Conservation (phyloP, 768 basidiomycete species). For the Kwoniella shandongensis region DNA sequence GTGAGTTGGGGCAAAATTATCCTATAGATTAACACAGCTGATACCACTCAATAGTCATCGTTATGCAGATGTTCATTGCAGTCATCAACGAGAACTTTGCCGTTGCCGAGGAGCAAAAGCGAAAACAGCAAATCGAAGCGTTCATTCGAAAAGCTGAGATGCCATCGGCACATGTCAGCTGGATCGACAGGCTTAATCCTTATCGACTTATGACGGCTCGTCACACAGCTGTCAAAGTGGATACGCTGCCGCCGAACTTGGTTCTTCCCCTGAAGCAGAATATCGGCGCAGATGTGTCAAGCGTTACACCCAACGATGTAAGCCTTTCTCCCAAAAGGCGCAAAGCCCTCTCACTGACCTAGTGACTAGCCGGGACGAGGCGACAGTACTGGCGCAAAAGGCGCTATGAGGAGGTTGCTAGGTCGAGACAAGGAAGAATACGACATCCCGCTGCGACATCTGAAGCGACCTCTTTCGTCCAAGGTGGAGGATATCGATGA, state of each 20-base stretch:
- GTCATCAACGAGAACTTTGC: constrained; percentile 95
- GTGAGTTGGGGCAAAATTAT: constrained; percentile 58
- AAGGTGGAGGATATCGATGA: constrained; percentile 22
- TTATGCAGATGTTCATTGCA: constrained; percentile 94
- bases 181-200: constrained; percentile 77
- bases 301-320: constrained; percentile 18
- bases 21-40: background rate
- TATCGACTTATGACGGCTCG: constrained; percentile 78
- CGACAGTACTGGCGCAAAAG: constrained; percentile 20
- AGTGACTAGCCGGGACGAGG: constrained; percentile 7
- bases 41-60: constrained; percentile 64
- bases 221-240: constrained; percentile 70
- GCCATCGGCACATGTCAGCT: constrained; percentile 57
- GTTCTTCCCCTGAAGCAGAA: constrained; percentile 78
- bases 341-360: background rate
- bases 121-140: constrained; percentile 71
- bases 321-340: too few relatives aligned
- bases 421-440: constrained; percentile 28
- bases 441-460: constrained; percentile 16
- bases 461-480: constrained; percentile 11
- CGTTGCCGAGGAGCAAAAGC: constrained; percentile 87
- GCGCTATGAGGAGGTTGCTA: constrained; percentile 36
- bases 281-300: constrained; percentile 54
- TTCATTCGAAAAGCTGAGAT: constrained; percentile 59
- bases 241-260: constrained; percentile 68